Base-by-base conservation (phyloP, 2,329 filamentous ascomycete genomes). In the Aspergillus transmontanensis region DNA sequence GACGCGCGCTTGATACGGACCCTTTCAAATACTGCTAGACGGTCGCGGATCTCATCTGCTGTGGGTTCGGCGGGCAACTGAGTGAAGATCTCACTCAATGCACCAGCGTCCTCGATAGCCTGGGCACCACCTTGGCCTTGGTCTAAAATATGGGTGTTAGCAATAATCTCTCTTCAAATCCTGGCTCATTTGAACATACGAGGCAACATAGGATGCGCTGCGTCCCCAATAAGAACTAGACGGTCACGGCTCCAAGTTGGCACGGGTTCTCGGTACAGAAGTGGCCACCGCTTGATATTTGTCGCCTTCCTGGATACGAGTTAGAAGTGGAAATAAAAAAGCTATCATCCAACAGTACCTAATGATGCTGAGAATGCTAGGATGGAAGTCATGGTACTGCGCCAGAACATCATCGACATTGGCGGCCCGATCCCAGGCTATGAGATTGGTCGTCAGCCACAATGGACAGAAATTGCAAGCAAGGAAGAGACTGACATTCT, bases 201-300 rank as follows among this genome's bases (percentile, higher is more conserved):
- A 23, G 43, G 43, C 12, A 46, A 21, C 43, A 46, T 46, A 12
- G 75, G 69, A 63, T 77, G 76, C n/a, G 71, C 75, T 30, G 75
- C 74, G 32, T 78, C 73, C 7, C 75, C 76, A 23, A 75, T 71
- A 6, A 77, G 62, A 4, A 77, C 62, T 14, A 75, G 30, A 11
- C 68, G 70, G 11, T 69, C 69, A 12, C 63, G 62, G 39, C 53
- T 60, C 71, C 74, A 75, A 9, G 56, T 68, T 28, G 62, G 43
- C 2, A 77, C 66, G 1, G 75, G 74, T 3, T 75, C 69, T 16
- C 68, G 67, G 57, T 64, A 62, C 9, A 68, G 66, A 19, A 77
- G 61, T 7, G 73, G 74, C 73, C 72, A 76, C 11, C 43, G 43
- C 21, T 46, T 46, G 43, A 46, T 46, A 46, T 23, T 46, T 6